phyloP scores from a whole-genome alignment of 768 basidiomycete genomes.

The Suillus spraguei region DNA sequence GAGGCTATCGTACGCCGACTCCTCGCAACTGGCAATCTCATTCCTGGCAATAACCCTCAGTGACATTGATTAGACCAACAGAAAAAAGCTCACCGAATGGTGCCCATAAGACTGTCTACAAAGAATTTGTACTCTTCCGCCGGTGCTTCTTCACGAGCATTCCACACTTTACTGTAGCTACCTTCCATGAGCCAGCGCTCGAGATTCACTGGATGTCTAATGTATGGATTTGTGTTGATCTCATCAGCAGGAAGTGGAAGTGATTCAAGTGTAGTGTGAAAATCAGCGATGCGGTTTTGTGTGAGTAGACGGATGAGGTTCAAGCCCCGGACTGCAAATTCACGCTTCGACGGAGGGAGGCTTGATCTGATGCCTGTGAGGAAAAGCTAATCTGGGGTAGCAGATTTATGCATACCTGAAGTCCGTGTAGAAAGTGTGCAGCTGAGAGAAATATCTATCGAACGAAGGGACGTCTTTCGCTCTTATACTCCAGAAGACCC shows the following conservation, averaged over 20 bases:
- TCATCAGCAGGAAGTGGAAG: conserved; percentile 72
- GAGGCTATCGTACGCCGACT: conserved; percentile 89
- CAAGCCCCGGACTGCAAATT: conserved; percentile 87
- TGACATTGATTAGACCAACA: not conserved
- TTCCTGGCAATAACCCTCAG: conserved; percentile 52
- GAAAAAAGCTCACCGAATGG: conserved; percentile 68
- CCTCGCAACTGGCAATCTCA: conserved; percentile 97
- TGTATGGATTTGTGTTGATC: conserved; percentile 68
- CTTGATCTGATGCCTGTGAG: conserved; percentile 47
- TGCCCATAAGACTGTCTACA: conserved; percentile 90
- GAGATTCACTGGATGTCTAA: conserved; percentile 86
- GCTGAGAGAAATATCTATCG: conserved; percentile 92
- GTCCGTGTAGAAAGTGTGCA: conserved; percentile 89
- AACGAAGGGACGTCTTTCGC: conserved; percentile 89
- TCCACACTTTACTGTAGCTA: conserved; percentile 97
- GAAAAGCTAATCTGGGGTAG: conserved; percentile 13
- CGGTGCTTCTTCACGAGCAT: conserved; percentile 89
- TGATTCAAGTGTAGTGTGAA: conserved; percentile 95
- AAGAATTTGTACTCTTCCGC: conserved; percentile 95
- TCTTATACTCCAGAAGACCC: conserved; percentile 92
- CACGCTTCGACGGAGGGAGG: conserved; percentile 83
- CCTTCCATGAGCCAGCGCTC: conserved; percentile 99
- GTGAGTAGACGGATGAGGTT: conserved; percentile 94
- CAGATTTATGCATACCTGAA: conserved; percentile 53
- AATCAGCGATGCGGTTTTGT: conserved; percentile 95